Base-by-base conservation (phyloP, 176 grass and related monocot species). In the Rhynchospora breviuscula region DNA sequence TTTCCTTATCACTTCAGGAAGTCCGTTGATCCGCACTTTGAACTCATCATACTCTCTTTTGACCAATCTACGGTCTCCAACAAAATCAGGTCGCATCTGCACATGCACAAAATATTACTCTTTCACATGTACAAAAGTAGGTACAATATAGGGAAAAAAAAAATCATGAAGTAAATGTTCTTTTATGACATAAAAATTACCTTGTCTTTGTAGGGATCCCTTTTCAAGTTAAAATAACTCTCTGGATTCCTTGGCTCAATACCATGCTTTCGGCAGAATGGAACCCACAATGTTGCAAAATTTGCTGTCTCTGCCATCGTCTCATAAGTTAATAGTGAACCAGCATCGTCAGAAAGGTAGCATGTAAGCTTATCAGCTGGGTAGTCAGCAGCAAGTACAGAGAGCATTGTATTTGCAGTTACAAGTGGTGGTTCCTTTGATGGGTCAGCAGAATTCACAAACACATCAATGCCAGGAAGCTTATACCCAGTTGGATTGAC, bases 11-110 rank as follows among this genome's bases (percentile, higher is more conserved):
- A 66, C 45, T 51, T 67, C 80, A 18, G 45, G 45, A 7, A 82
- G 62, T 44, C 80, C 80, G 5, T 82, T 82, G 47, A 82, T 82
- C 19, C 80, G 59, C 80, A 82, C 80, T 82, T 82, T 82, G 7
- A 82, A 82, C 62, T 82, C 80, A 67, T 82, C 80, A 51, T 54
- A 82, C 59, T 82, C 80, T 82, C 80, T 82, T 51, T 82, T 82
- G 29, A 82, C 80, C 43, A 62, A 65, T 51, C 80, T 82, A 23
- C 80, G 57, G 63, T 82, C 80, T 15, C 43, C 80, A 40, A 82
- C 80, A 6, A 82, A 82, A 82, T 82, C 80, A 29, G 60, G 44
- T 5, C 14, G 62, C 58, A 82, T 26, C 80, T 82, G 63, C 61
- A 67, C 60, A 82, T 66, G 44, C 60, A 82, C 43, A 63, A 63